Evolutionary conservation across 1,139 yeast species (phyloP).

Genomic region (Yamadazyma spencermartinsiae): DNA sequence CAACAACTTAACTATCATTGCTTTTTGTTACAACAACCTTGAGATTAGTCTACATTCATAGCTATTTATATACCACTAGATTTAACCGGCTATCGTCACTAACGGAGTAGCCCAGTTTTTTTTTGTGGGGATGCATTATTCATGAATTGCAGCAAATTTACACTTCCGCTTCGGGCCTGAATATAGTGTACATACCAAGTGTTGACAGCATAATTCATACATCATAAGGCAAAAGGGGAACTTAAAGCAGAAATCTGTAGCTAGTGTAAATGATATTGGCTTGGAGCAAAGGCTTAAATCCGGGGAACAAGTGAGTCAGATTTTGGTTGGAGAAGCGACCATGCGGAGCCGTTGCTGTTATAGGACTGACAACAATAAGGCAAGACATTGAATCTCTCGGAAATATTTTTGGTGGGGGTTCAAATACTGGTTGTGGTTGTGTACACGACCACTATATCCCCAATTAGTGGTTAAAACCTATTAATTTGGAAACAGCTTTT

Average conservation of each 20-base stretch:
- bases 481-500: neutral
- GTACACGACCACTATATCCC: neutral
- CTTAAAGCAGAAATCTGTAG: neutral
- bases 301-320: neutral
- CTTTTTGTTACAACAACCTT: neutral
- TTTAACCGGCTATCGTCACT: neutral
- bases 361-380: neutral
- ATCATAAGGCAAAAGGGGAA: too few relatives aligned
- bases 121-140: neutral
- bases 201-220: too few relatives aligned
- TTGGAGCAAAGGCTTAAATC: neutral
- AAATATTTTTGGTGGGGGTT: neutral
- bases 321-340: neutral
- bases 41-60: neutral
- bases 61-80: neutral
- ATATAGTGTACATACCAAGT: too few relatives aligned
- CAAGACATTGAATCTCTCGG: neutral
- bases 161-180: too few relatives aligned
- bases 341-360: neutral
- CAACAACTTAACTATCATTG: neutral
- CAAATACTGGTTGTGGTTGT: neutral
- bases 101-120: neutral
- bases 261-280: too few relatives aligned
- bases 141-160: too few relatives aligned
- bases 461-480: neutral